Evolutionary conservation across 2,329 filamentous ascomycete species (phyloP).

Genomic region (Dothidotthia symphoricarpi): DNA sequence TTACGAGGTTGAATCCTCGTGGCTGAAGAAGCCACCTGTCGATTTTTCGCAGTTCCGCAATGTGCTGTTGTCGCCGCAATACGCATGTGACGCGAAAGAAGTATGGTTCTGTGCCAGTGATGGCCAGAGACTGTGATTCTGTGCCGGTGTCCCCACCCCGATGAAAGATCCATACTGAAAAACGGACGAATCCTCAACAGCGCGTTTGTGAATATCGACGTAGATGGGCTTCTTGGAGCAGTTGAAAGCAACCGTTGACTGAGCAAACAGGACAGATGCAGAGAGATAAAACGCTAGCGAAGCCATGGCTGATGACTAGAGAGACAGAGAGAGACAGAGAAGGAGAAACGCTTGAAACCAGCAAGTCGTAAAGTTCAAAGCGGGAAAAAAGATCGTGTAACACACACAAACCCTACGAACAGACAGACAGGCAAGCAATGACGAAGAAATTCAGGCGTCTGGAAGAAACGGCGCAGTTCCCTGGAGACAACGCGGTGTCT

Average conservation of each 20-base stretch:
- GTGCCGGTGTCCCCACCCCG: conserved; percentile 44
- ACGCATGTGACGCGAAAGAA: conserved; percentile 37
- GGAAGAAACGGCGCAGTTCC: conserved; percentile 11
- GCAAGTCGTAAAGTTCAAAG: conserved; percentile 32
- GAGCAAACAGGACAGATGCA: conserved; percentile 38
- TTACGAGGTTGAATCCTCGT: conserved; percentile 35
- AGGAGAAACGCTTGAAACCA: conserved; percentile 27
- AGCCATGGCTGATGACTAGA: conserved; percentile 25
- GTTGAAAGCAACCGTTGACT: conserved; percentile 40
- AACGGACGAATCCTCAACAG: conserved; percentile 40
- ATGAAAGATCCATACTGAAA: conserved; percentile 49
- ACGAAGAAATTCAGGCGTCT: conserved; percentile 23
- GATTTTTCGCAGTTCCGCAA: conserved; percentile 32
- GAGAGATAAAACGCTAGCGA: conserved; percentile 26
- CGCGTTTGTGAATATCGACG: conserved; percentile 47
- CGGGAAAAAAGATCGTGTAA: conserved; percentile 10
- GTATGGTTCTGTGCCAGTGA: conserved; percentile 46
- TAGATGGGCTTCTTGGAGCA: conserved; percentile 44
- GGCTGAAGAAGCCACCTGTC: conserved; percentile 39
- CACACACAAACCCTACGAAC: conserved; percentile 3
- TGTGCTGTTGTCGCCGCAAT: conserved; percentile 39
- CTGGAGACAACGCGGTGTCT: conserved; percentile 29
- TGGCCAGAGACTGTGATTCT: conserved; percentile 48
- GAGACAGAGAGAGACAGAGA: no score
- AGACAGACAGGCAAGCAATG: conserved; percentile 11